phyloP scores from a whole-genome alignment of 352 stramenopile species.

The Phytophthora pseudosyringae region DNA sequence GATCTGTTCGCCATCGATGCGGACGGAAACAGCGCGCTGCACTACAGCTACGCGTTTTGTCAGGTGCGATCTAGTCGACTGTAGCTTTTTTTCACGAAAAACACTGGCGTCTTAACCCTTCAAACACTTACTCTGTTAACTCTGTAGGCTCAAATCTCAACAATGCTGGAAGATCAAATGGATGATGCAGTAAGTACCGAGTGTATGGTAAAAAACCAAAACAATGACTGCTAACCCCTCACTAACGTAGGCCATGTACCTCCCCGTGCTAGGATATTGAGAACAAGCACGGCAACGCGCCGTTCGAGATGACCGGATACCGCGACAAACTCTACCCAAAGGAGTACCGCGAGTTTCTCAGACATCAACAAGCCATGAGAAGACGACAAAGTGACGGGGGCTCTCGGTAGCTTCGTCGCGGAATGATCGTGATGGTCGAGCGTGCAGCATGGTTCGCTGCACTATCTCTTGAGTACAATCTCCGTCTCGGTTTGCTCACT shows the following conservation, averaged over 20 bases:
- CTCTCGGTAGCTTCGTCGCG: slow-evolving; percentile 28
- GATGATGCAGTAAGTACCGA: slow-evolving; percentile 30
- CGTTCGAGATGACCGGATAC: slow-evolving; percentile 53
- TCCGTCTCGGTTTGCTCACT: slow-evolving; percentile 70
- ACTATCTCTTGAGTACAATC: slow-evolving; percentile 57
- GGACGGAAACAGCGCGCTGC: slow-evolving; percentile 57
- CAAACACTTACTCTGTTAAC: not conserved
- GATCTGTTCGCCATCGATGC: slow-evolving; percentile 39
- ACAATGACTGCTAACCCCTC: not conserved
- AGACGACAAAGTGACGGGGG: slow-evolving; percentile 1
- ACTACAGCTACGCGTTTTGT: slow-evolving; percentile 78
- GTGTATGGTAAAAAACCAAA: not conserved
- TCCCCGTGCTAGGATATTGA: slow-evolving; percentile 35
- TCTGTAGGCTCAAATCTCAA: slow-evolving; percentile 43
- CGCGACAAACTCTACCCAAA: slow-evolving; percentile 52
- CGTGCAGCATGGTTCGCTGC: too few species aligned
- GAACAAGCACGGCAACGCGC: slow-evolving; percentile 46
- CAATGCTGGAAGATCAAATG: slow-evolving; percentile 50
- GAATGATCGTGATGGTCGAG: not conserved
- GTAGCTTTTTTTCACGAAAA: not conserved
- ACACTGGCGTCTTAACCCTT: not conserved
- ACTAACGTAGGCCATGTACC: not conserved
- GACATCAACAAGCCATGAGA: slow-evolving; percentile 12
- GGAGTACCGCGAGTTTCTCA: slow-evolving; percentile 31
- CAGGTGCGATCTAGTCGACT: slow-evolving; percentile 27